Evolutionary conservation across 495 filamentous ascomycete species (phyloP), one percentile per base, ranked within the genome.

Genomic region (Xanthoparmelia taractica): DNA sequence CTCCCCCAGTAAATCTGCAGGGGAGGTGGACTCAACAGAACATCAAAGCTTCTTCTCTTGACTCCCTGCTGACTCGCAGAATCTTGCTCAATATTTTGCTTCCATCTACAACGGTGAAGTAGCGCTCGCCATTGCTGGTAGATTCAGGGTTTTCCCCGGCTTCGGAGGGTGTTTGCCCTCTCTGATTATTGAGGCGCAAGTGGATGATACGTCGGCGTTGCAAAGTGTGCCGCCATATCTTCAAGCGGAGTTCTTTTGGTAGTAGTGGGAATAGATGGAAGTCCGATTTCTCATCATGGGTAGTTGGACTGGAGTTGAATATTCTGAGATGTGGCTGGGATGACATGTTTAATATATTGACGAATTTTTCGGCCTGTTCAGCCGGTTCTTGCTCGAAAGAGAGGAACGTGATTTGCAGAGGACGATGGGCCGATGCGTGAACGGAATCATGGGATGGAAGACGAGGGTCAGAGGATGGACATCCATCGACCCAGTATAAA

Each of bases 181-280:
- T 60, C 37, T 47, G 40, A 11, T 60, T 45, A 18, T 45, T 60
- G 58, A 60, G 1, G 37, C 12, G 40, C 29, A 60, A 1, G 20
- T 20, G 58, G 25, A 60, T 47, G 40, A 45, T 60, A 33, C 58
- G 58, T 45, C 47, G 36, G 18, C 37, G 58, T 60, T 25, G 58
- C 20, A 60, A 18, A 11, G 58, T 25, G 58, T 60, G 31, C 37
- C 58, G 58, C 58, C 58, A 60, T 60, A 60, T 45, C 40, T 60
- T 60, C 6, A 25, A 11, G 40, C 58, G 58, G 17, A 60, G 11
- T 37, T 60, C 58, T 27, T 60, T 60, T 17, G 58, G 58, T 47
- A 60, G 25, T 60, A 27, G 23, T 1, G 58, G 8, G 18, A 60
- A 60, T 25, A 60, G 58, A 27, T 34, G 34, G 37, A 60, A 60